Percentiles rank a stretch among this genome's conserved stretches.
phyloP scores from a whole-genome alignment of 768 basidiomycete genomes.

The Crassisporium funariophilum region DNA sequence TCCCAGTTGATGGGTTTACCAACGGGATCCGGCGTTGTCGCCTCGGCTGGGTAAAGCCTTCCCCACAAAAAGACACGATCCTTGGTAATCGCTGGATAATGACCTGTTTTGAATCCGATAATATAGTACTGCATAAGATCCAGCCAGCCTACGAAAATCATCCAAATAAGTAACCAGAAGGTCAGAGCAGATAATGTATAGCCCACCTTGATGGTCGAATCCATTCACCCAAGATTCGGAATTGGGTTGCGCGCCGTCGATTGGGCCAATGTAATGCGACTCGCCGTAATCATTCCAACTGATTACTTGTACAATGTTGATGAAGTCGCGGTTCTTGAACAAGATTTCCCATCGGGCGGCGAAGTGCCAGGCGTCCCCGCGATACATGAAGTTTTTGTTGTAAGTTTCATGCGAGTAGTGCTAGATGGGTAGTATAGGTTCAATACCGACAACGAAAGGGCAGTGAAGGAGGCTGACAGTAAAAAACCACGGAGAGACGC shows the following conservation, averaged over 20 bases:
- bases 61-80: slow-evolving; percentile 61
- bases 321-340: slow-evolving; percentile 43
- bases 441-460: not conserved
- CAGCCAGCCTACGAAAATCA: slow-evolving; percentile 45
- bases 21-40: slow-evolving; percentile 40
- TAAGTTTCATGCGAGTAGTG: slow-evolving; percentile 53
- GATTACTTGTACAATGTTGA: slow-evolving; percentile 50
- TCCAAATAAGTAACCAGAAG: not conserved
- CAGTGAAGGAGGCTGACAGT: slow-evolving; percentile 40
- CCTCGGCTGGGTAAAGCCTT: slow-evolving; percentile 49
- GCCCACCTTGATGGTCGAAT: slow-evolving; percentile 44
- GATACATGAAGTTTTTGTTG: slow-evolving; percentile 66
- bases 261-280: slow-evolving; percentile 73
- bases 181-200: not conserved
- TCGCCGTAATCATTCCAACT: slow-evolving; percentile 77
- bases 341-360: slow-evolving; percentile 59
- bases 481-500: slow-evolving; percentile 70
- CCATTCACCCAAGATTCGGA: slow-evolving; percentile 67
- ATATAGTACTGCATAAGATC: slow-evolving; percentile 58
- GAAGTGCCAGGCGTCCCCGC: slow-evolving; percentile 59
- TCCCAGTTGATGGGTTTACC: slow-evolving; percentile 47
- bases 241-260: slow-evolving; percentile 59
- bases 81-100: slow-evolving; percentile 46
- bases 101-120: slow-evolving; percentile 57
- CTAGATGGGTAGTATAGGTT: slow-evolving; percentile 12